Conservation (phyloP, 2,329 filamentous ascomycete genomes). For the Aureobasidium uvarum region DNA sequence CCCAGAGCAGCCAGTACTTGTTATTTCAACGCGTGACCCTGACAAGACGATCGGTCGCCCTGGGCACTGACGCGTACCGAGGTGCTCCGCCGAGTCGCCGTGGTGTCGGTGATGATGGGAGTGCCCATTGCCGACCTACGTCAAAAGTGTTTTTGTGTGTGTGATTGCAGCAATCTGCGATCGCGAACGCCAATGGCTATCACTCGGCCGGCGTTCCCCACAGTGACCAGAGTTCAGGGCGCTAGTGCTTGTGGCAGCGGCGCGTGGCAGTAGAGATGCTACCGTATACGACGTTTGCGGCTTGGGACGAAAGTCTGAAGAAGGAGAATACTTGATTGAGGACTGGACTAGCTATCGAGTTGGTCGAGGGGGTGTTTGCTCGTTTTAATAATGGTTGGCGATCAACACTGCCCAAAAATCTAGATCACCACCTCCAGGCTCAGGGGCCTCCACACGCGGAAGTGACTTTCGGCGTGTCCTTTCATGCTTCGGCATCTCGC, state of each 20-base stretch:
- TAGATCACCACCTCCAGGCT: neutral
- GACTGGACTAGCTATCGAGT: neutral
- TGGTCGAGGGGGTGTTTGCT: neutral
- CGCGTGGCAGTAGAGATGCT: slow-evolving; percentile 7
- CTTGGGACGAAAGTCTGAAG: slow-evolving; percentile 19
- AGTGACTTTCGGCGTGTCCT: slow-evolving; percentile 18
- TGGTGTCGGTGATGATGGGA: slow-evolving; percentile 10
- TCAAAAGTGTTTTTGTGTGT: slow-evolving; percentile 12
- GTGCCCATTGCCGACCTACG: slow-evolving; percentile 17
- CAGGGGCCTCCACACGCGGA: slow-evolving; percentile 13
- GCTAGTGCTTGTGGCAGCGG: slow-evolving; percentile 11
- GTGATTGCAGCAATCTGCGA: slow-evolving; percentile 21
- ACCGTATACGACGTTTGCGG: slow-evolving; percentile 1
- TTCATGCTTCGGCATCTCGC: slow-evolving; percentile 22
- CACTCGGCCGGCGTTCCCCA: slow-evolving; percentile 20
- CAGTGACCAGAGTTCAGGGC: slow-evolving; percentile 7
- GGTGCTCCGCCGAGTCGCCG: slow-evolving; percentile 23
- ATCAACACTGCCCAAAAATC: slow-evolving; percentile 8
- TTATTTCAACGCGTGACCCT: slow-evolving; percentile 16
- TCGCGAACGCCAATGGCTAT: slow-evolving; percentile 1
- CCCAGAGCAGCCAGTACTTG: slow-evolving; percentile 14
- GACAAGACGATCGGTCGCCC: slow-evolving; percentile 18
- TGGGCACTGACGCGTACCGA: slow-evolving; percentile 26
- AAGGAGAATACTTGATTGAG: neutral
- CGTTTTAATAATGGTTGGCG: neutral